A percentile compares a stretch with the other conserved stretches of the same genome.
These are phyloP conservation scores for Fraxinus sp. DNA, from an alignment of 305 asterid species.

Conservation along the genomic window DNA sequence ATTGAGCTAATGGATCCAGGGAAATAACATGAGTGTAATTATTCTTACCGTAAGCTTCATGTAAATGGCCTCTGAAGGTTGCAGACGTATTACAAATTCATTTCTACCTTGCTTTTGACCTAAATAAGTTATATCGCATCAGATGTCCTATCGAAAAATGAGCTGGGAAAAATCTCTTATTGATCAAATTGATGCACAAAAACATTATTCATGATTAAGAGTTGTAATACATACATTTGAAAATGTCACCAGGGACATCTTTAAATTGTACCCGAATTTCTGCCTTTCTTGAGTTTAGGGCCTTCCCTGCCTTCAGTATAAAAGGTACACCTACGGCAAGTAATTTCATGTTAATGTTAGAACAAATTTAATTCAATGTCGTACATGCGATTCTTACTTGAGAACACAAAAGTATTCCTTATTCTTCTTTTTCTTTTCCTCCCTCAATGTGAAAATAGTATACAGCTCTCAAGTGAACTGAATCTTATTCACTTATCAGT, in stretches of 20 bases:
- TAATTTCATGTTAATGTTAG: conserved; percentile 18
- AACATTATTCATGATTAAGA: neutral
- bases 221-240: conserved; percentile 50
- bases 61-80: conserved; percentile 91
- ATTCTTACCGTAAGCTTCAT: conserved; percentile 82
- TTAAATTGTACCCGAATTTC: conserved; percentile 90
- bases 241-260: conserved; percentile 98
- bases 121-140: conserved; percentile 23
- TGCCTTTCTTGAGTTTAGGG: conserved; percentile 86
- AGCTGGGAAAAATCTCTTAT: neutral
- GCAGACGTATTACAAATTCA: conserved; percentile 86
- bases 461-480: neutral
- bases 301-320: conserved; percentile 96
- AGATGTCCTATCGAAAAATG: conserved; percentile 13
- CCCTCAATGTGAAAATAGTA: neutral
- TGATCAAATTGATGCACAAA: neutral
- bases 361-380: neutral
- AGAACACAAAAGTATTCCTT: neutral
- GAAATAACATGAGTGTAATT: neutral
- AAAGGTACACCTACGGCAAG: conserved; percentile 84
- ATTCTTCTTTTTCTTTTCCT: neutral
- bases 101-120: conserved; percentile 91
- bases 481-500: neutral
- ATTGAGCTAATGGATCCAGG: neutral
- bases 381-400: neutral